Conservation (phyloP, 2,329 filamentous ascomycete species). For the Botryosphaeria dothidea region DNA sequence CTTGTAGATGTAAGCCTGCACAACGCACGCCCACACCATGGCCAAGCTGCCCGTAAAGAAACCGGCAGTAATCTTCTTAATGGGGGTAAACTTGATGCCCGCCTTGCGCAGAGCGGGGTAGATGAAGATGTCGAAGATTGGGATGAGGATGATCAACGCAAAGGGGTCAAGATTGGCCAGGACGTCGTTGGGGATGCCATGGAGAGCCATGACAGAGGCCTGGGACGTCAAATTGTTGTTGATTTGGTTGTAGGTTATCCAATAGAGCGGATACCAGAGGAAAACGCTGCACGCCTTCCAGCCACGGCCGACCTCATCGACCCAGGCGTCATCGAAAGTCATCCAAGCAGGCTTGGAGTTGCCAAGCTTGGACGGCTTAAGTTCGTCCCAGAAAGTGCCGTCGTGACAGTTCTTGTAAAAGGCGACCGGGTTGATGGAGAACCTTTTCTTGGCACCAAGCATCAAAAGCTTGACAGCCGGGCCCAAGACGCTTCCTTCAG, state of each 20-base stretch:
- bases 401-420: constrained; percentile 58
- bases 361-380: constrained; percentile 64
- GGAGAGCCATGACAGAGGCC: constrained; percentile 64
- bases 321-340: constrained; percentile 79
- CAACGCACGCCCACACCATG: constrained; percentile 58
- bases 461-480: constrained; percentile 64
- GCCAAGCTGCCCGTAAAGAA: constrained; percentile 66
- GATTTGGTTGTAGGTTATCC: constrained; percentile 69
- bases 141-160: constrained; percentile 73
- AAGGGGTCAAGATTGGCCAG: constrained; percentile 76
- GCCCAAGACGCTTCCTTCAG: constrained; percentile 67
- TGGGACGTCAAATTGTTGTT: constrained; percentile 68
- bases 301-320: constrained; percentile 75
- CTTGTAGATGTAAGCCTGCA: constrained; percentile 56
- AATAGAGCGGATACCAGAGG: constrained; percentile 68
- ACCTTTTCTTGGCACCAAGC: constrained; percentile 60
- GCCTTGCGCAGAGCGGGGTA: constrained; percentile 68
- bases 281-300: constrained; percentile 40
- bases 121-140: constrained; percentile 65
- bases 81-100: constrained; percentile 69
- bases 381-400: constrained; percentile 62
- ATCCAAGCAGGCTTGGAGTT: constrained; percentile 66
- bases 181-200: constrained; percentile 76
- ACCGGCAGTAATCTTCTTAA: constrained; percentile 72
- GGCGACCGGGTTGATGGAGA: constrained; percentile 57